Percentiles rank a stretch among this genome's conserved stretches.
Conservation (phyloP, 148 eudicot genomes). For the Fagopyrum tataricum region DNA sequence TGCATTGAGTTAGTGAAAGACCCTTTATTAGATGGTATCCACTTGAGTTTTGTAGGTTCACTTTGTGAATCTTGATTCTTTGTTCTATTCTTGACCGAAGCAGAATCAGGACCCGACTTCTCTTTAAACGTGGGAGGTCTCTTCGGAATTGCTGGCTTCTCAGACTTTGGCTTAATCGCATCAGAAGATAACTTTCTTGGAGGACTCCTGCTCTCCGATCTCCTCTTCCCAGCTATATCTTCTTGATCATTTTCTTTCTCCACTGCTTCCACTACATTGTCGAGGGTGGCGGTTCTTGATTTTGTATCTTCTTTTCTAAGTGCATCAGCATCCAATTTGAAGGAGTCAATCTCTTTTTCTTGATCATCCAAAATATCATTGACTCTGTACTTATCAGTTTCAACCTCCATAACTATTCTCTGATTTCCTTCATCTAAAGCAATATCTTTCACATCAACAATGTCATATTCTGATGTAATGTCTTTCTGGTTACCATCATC, state of each 20-base stretch:
- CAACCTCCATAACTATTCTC: conserved; percentile 11
- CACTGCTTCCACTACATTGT: conserved; percentile 25
- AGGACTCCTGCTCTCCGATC: conserved; percentile 39
- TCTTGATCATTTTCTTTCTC: conserved; percentile 30
- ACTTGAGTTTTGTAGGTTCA: conserved; percentile 37
- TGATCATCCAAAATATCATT: conserved; percentile 27
- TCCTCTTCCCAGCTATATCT: conserved; percentile 24
- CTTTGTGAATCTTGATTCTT: conserved; percentile 41
- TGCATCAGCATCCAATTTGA: conserved; percentile 20
- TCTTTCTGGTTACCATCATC: conserved; percentile 30
- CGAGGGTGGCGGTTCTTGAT: conserved; percentile 16
- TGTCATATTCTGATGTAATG: conserved; percentile 17
- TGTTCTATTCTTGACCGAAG: conserved; percentile 30
- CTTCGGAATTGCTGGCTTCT: conserved; percentile 37
- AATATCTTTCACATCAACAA: conserved; percentile 28
- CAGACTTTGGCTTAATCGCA: conserved; percentile 39
- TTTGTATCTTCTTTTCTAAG: conserved; percentile 23
- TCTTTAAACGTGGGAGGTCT: conserved; percentile 44
- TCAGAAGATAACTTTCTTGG: conserved; percentile 36
- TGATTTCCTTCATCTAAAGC: conserved; percentile 24
- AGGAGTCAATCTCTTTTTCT: conserved; percentile 24
- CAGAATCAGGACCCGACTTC: conserved; percentile 50
- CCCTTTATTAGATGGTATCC: conserved; percentile 85
- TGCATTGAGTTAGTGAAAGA: conserved; percentile 84
- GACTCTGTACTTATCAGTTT: conserved; percentile 20